phyloP scores from a whole-genome alignment of 495 filamentous ascomycete species.

The Podospora conica region DNA sequence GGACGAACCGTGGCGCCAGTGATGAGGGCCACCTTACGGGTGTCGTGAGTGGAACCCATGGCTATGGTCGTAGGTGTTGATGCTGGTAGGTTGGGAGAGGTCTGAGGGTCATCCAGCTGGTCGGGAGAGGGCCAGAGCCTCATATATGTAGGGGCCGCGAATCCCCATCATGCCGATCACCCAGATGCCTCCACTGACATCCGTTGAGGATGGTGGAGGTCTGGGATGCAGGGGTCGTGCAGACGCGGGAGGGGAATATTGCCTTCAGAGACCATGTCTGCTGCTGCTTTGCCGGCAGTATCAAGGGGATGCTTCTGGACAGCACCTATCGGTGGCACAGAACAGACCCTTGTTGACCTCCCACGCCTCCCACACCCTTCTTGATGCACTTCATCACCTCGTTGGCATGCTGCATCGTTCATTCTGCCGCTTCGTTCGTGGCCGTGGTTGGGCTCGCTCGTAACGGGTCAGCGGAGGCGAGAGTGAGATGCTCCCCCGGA shows the following conservation, averaged over 20 bases:
- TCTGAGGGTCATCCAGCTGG: background rate
- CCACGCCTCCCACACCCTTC: background rate
- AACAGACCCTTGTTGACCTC: background rate
- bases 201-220: background rate
- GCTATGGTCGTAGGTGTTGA: background rate
- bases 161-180: background rate
- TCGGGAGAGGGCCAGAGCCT: background rate
- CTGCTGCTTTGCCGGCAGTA: background rate
- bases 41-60: background rate
- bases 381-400: background rate
- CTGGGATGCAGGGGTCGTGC: background rate
- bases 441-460: background rate
- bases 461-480: background rate
- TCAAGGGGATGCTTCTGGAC: background rate
- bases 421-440: background rate
- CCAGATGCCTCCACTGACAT: background rate
- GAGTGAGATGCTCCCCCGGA: background rate
- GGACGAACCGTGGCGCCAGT: background rate
- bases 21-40: constrained; percentile 3
- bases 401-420: background rate
- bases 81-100: background rate
- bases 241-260: background rate
- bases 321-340: background rate
- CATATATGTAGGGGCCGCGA: background rate
- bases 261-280: background rate